These are phyloP conservation scores for Quercus agrifolia DNA, from an alignment of 306 rosid genomes.

Conservation along the genomic window DNA sequence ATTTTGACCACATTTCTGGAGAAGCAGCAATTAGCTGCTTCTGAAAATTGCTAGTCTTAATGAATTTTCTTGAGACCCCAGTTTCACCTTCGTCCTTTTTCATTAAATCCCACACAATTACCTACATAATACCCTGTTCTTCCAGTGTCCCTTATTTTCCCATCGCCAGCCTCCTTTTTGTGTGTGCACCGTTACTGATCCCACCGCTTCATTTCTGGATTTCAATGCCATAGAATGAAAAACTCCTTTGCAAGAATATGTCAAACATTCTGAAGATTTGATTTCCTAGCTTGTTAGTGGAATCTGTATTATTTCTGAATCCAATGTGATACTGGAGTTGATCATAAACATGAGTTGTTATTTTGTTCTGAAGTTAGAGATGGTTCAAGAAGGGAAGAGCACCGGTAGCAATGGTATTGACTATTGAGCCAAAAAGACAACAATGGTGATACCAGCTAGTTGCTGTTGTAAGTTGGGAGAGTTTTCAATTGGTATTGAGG, in stretches of 20 bases:
- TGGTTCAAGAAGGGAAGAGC: background rate
- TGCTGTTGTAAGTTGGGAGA: background rate
- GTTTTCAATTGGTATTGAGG: background rate
- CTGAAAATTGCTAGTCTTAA: background rate
- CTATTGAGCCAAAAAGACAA: background rate
- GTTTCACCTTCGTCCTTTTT: background rate
- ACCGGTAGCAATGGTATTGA: background rate
- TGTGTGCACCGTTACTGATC: background rate
- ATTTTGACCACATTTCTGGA: background rate
- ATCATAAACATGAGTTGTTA: background rate
- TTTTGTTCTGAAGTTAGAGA: background rate
- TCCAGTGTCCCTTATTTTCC: background rate
- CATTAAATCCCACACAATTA: background rate
- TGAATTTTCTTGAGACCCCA: background rate
- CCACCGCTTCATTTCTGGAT: background rate
- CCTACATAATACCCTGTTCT: background rate
- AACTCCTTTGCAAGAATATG: background rate
- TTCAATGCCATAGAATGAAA: background rate
- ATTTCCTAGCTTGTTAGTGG: background rate
- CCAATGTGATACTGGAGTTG: background rate
- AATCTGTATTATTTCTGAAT: background rate
- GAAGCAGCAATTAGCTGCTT: background rate
- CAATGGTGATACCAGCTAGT: background rate
- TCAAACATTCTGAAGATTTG: background rate
- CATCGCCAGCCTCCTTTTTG: too few species aligned